Conservation (phyloP, 164 flowering plant species). For the Santalum album region DNA sequence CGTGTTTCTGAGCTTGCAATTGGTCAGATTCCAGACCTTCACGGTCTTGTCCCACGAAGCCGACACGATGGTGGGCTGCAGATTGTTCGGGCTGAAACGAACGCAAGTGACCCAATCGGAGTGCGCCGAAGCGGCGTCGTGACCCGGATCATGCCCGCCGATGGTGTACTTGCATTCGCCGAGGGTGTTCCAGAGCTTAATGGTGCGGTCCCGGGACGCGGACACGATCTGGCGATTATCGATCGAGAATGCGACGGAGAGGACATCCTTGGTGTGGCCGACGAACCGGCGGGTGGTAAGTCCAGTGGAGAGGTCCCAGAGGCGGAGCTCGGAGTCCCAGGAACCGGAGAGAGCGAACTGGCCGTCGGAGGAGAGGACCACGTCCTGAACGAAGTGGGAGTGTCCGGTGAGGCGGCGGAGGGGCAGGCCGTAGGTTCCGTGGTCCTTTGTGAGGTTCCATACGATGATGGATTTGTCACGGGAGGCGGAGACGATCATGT, state of each 20-base stretch:
- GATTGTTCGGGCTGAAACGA: slow-evolving; percentile 57
- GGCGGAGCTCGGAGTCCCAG: slow-evolving; percentile 88
- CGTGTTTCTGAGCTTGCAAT: slow-evolving; percentile 62
- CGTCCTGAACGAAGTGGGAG: slow-evolving; percentile 90
- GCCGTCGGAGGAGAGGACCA: slow-evolving; percentile 84
- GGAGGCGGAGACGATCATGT: slow-evolving; percentile 77
- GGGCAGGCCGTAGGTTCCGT: slow-evolving; percentile 49
- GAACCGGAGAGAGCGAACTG: slow-evolving; percentile 87
- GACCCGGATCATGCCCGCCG: too few relatives aligned
- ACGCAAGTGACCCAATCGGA: slow-evolving; percentile 81
- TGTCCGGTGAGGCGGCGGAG: slow-evolving; percentile 83
- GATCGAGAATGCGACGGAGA: slow-evolving; percentile 70
- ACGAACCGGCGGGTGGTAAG: slow-evolving; percentile 64
- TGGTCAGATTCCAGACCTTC: slow-evolving; percentile 75
- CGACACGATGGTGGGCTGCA: slow-evolving; percentile 68
- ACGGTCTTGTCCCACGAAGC: slow-evolving; percentile 77
- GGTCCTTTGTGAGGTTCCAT: slow-evolving; percentile 70
- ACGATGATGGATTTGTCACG: slow-evolving; percentile 80
- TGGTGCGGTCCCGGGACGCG: slow-evolving; percentile 72
- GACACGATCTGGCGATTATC: slow-evolving; percentile 87
- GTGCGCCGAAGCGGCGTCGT: slow-evolving; percentile 52
- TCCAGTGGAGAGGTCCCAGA: slow-evolving; percentile 77
- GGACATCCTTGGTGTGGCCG: slow-evolving; percentile 80
- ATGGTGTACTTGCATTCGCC: slow-evolving; percentile 90
- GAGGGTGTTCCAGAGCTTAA: slow-evolving; percentile 85